Percentiles rank a stretch among this genome's conserved stretches.
These are phyloP conservation scores for Penicillium coprophilum DNA, from an alignment of 495 filamentous ascomycete species.

Conservation along the genomic window DNA sequence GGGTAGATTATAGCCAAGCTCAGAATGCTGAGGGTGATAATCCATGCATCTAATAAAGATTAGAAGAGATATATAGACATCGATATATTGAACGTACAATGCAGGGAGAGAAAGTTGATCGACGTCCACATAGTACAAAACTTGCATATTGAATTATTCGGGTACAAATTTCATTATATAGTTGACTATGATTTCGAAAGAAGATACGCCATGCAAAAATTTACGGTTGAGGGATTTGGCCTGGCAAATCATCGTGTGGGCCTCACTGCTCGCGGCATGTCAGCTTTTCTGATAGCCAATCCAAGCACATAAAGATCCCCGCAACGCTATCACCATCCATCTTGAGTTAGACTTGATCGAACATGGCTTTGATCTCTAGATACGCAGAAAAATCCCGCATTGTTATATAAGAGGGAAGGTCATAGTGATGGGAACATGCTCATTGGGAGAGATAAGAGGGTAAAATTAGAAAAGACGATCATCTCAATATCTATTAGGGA, in stretches of 20 bases:
- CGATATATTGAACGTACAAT: conserved; percentile 38
- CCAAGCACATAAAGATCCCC: too few species aligned
- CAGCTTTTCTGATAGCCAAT: too few species aligned
- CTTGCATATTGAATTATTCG: neutral
- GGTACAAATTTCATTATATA: neutral
- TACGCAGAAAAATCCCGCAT: too few species aligned
- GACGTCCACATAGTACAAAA: conserved; percentile 29
- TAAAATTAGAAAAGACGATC: too few species aligned
- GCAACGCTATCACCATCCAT: too few species aligned
- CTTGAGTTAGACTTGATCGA: too few species aligned
- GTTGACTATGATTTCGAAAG: neutral
- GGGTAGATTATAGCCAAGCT: conserved; percentile 39
- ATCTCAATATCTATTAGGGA: neutral
- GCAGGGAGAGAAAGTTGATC: conserved; percentile 68
- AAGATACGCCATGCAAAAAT: neutral
- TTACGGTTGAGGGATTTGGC: conserved; percentile 1
- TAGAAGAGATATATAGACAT: neutral
- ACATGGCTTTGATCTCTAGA: too few species aligned
- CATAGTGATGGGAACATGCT: too few species aligned
- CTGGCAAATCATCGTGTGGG: neutral
- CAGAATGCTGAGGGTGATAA: conserved; percentile 34
- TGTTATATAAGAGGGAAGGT: too few species aligned
- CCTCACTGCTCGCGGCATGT: too few species aligned
- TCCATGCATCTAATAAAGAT: conserved; percentile 34
- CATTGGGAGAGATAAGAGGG: too few species aligned